phyloP scores from a whole-genome alignment of 345 rosid genomes.

The Camelina sativa region DNA sequence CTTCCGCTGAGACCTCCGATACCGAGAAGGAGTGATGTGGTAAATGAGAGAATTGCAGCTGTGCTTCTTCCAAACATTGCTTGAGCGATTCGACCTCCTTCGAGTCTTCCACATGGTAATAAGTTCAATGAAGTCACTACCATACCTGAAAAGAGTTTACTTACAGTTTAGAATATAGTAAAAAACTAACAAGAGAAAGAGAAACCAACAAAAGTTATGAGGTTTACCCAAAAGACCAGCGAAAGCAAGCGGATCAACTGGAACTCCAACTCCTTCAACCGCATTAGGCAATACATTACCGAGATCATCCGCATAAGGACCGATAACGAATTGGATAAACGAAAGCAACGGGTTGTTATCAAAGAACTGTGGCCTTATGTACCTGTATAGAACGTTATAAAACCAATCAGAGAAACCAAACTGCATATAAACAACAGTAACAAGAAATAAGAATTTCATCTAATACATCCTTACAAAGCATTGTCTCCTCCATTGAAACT shows the following conservation, averaged over 20 bases:
- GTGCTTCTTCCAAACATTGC: slow-evolving; percentile 91
- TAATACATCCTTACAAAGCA: slow-evolving; percentile 68
- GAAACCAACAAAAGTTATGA: not conserved
- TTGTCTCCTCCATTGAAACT: slow-evolving; percentile 93
- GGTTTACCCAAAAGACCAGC: slow-evolving; percentile 90
- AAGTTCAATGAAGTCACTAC: slow-evolving; percentile 91
- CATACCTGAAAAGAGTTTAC: slow-evolving; percentile 62
- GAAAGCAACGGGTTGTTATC: slow-evolving; percentile 86
- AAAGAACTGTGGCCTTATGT: slow-evolving; percentile 89
- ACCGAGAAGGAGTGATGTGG: slow-evolving; percentile 77
- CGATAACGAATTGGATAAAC: slow-evolving; percentile 79
- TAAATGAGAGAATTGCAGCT: slow-evolving; percentile 67
- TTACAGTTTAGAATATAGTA: not conserved
- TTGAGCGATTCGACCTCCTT: slow-evolving; percentile 96
- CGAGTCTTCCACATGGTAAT: slow-evolving; percentile 92
- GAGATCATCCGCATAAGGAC: slow-evolving; percentile 90
- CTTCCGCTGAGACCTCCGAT: slow-evolving; percentile 89
- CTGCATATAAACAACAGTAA: not conserved
- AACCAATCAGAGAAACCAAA: not conserved
- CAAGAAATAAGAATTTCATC: not conserved
- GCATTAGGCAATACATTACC: slow-evolving; percentile 95
- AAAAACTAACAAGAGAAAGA: not conserved
- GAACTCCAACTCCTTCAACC: slow-evolving; percentile 93
- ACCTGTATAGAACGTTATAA: slow-evolving; percentile 51
- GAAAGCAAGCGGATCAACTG: slow-evolving; percentile 91